phyloP scores from a whole-genome alignment of 306 rosid species.

The Elaeagnus macrophylla region DNA sequence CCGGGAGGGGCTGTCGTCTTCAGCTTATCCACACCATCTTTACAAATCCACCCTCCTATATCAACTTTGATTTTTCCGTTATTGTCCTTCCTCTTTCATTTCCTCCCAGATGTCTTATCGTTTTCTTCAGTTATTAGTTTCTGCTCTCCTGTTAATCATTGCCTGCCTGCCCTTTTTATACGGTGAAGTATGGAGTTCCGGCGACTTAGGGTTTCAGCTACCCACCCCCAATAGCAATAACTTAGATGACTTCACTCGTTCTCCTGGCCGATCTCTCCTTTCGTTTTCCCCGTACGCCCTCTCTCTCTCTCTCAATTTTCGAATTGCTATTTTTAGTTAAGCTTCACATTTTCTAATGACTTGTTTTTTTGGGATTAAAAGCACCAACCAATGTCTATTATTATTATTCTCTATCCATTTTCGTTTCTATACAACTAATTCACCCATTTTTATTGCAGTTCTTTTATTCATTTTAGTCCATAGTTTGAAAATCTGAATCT shows the following conservation, averaged over 20 bases:
- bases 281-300: slow-evolving; percentile 40
- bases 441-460: too few relatives aligned
- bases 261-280: slow-evolving; percentile 39
- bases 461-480: too few relatives aligned
- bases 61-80: not conserved
- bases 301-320: not conserved
- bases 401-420: too few relatives aligned
- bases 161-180: not conserved
- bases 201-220: slow-evolving; percentile 12
- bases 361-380: not conserved
- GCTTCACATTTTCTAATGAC: not conserved
- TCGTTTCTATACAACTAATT: too few relatives aligned
- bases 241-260: slow-evolving; percentile 14
- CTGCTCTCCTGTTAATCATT: slow-evolving; percentile 5
- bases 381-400: too few relatives aligned
- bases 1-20: slow-evolving; percentile 1
- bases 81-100: not conserved
- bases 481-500: too few relatives aligned
- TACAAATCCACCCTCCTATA: not conserved
- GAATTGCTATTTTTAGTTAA: not conserved
- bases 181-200: slow-evolving; percentile 1
- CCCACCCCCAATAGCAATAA: not conserved
- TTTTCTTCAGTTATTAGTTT: not conserved
- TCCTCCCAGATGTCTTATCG: slow-evolving; percentile 21
- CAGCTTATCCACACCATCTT: not conserved